Evolutionary conservation across 441 rosid genomes (phyloP).

Genomic region (Croton laevigatus): DNA sequence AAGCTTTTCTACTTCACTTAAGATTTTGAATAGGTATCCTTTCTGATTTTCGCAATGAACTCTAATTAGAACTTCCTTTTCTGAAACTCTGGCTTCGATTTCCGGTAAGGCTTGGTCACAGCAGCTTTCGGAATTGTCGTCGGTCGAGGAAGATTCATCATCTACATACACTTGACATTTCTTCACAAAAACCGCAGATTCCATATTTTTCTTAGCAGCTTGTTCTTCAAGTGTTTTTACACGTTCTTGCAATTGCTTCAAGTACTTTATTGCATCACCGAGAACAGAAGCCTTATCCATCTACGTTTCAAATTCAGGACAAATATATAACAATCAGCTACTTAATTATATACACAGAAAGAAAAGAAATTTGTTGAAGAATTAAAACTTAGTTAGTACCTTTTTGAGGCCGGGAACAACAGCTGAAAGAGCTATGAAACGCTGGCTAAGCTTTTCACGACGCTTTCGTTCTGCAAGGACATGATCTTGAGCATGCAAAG

Average conservation of each 20-base stretch:
- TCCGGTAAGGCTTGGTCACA: slow-evolving; percentile 44
- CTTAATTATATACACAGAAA: too few relatives aligned
- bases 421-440: slow-evolving; percentile 50
- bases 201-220: slow-evolving; percentile 36
- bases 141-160: slow-evolving; percentile 37
- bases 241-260: slow-evolving; percentile 69
- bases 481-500: slow-evolving; percentile 30
- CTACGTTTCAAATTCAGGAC: slow-evolving; percentile 28
- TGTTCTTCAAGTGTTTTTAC: slow-evolving; percentile 59
- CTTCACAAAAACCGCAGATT: slow-evolving; percentile 55
- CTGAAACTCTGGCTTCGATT: slow-evolving; percentile 60
- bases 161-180: slow-evolving; percentile 42
- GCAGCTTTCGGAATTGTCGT: slow-evolving; percentile 28
- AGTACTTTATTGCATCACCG: slow-evolving; percentile 69
- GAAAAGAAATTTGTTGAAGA: not conserved
- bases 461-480: slow-evolving; percentile 62
- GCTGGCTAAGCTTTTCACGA: slow-evolving; percentile 53
- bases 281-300: slow-evolving; percentile 76
- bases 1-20: slow-evolving; percentile 50
- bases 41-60: slow-evolving; percentile 55
- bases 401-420: slow-evolving; percentile 59
- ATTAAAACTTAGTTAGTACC: slow-evolving; percentile 24
- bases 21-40: slow-evolving; percentile 38
- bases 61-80: slow-evolving; percentile 49
- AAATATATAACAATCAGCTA: too few relatives aligned